Percentiles rank a stretch among this genome's conserved stretches.
These are phyloP conservation scores for Nadsonia commutata DNA, from an alignment of 1,139 yeast genomes.

Conservation along the genomic window DNA sequence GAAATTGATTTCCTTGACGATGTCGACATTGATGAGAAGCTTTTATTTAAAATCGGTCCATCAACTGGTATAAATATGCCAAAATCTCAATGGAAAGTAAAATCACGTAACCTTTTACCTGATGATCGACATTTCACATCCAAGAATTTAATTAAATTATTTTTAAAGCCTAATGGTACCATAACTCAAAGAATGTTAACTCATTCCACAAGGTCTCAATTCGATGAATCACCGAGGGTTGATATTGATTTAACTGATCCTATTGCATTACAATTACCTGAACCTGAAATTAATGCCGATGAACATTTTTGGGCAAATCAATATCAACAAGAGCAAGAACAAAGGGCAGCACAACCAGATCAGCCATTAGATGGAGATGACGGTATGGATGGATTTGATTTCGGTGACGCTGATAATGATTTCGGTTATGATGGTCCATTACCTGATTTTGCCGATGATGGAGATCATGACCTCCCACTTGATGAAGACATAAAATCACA, in stretches of 20 bases:
- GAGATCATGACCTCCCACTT: conserved; percentile 10
- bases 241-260: conserved; percentile 1
- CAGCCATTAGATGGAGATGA: conserved; percentile 21
- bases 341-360: conserved; percentile 21
- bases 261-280: conserved; percentile 4
- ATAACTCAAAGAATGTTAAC: conserved; percentile 3
- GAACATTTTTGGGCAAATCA: conserved; percentile 60
- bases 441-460: conserved; percentile 9
- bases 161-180: conserved; percentile 43
- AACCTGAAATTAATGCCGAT: conserved; percentile 26
- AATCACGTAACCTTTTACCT: conserved; percentile 42
- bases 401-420: conserved; percentile 19
- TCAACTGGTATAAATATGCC: conserved; percentile 28
- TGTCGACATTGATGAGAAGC: conserved; percentile 30
- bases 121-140: conserved; percentile 65
- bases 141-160: conserved; percentile 48
- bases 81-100: conserved; percentile 28
- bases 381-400: conserved; percentile 32
- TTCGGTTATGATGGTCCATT: conserved; percentile 17
- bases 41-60: conserved; percentile 37
- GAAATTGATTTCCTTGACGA: conserved; percentile 39
- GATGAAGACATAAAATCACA: conserved; percentile 1
- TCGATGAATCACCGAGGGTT: background rate
- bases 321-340: conserved; percentile 27
- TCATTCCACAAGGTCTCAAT: background rate